Evolutionary conservation across 108 stramenopile genomes (phyloP).

Genomic region (Stephanodiscus minutulus): DNA sequence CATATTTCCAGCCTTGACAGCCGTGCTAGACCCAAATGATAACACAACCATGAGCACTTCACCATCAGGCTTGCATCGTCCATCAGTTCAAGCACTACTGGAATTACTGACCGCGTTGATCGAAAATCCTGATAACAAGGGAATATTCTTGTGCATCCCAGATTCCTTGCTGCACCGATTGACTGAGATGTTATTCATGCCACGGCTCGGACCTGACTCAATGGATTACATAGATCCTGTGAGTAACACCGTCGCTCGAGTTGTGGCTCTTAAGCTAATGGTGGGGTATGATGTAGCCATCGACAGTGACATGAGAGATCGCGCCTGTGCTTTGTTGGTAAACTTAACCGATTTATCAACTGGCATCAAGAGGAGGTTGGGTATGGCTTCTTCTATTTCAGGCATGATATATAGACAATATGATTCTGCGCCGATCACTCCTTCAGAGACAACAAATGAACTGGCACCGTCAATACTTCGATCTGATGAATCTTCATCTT

Average conservation of each 20-base stretch:
- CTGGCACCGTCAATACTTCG: constrained; percentile 27
- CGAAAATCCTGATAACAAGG: constrained; percentile 57
- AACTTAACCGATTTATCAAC: constrained; percentile 70
- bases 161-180: constrained; percentile 60
- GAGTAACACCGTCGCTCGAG: constrained; percentile 63
- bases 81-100: constrained; percentile 41
- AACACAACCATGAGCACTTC: constrained; percentile 33
- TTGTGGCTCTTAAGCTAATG: constrained; percentile 64
- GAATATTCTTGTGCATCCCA: constrained; percentile 69
- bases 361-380: constrained; percentile 54
- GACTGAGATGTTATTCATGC: constrained; percentile 69
- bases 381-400: constrained; percentile 33
- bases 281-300: constrained; percentile 76
- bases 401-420: constrained; percentile 19
- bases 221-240: constrained; percentile 82
- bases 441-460: constrained; percentile 6
- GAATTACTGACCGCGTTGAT: constrained; percentile 44
- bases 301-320: constrained; percentile 82
- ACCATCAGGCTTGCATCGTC: constrained; percentile 47
- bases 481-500: constrained; percentile 26
- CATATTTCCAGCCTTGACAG: constrained; percentile 41
- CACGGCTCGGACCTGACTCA: constrained; percentile 72
- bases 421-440: neutral
- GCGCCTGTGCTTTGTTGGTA: constrained; percentile 74
- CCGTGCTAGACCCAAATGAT: constrained; percentile 44